phyloP scores from a whole-genome alignment of 2,329 filamentous ascomycete species.

The Biscogniauxia sp. region DNA sequence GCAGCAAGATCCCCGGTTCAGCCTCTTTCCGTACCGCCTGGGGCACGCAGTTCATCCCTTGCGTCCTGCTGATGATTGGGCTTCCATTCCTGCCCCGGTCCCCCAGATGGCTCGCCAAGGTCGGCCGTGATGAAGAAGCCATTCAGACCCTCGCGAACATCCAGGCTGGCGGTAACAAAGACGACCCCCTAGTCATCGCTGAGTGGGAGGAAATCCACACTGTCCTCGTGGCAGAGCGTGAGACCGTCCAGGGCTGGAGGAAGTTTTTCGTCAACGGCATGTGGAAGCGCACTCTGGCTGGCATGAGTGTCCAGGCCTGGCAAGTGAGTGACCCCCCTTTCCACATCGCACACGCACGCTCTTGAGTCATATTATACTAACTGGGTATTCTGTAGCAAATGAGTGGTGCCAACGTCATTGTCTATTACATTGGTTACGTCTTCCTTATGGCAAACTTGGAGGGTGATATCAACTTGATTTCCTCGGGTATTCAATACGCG shows the following conservation, averaged over 20 bases:
- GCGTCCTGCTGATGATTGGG: conserved; percentile 53
- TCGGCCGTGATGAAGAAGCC: conserved; percentile 57
- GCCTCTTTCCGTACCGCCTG: conserved; percentile 63
- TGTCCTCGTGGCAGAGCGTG: conserved; percentile 37
- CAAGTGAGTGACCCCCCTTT: conserved; percentile 34
- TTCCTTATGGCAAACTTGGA: conserved; percentile 57
- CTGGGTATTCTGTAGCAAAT: conserved; percentile 37
- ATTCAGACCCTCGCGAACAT: conserved; percentile 54
- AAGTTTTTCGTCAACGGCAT: conserved; percentile 47
- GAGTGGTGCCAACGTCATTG: conserved; percentile 51
- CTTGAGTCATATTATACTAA: no score
- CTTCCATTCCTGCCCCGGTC: conserved; percentile 62
- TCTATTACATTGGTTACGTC: conserved; percentile 61
- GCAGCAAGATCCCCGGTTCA: conserved; percentile 56
- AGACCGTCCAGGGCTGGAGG: conserved; percentile 35
- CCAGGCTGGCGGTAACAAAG: conserved; percentile 53
- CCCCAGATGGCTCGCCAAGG: conserved; percentile 61
- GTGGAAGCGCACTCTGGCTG: conserved; percentile 56
- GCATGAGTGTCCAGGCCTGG: conserved; percentile 57
- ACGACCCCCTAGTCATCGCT: conserved; percentile 54
- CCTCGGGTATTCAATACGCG: conserved; percentile 55
- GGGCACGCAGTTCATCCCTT: conserved; percentile 63
- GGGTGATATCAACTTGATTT: conserved; percentile 51
- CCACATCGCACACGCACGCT: no score
- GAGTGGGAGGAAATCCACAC: conserved; percentile 54